Evolutionary conservation across 495 filamentous ascomycete genomes (phyloP).

Genomic region (Physcia stellaris): DNA sequence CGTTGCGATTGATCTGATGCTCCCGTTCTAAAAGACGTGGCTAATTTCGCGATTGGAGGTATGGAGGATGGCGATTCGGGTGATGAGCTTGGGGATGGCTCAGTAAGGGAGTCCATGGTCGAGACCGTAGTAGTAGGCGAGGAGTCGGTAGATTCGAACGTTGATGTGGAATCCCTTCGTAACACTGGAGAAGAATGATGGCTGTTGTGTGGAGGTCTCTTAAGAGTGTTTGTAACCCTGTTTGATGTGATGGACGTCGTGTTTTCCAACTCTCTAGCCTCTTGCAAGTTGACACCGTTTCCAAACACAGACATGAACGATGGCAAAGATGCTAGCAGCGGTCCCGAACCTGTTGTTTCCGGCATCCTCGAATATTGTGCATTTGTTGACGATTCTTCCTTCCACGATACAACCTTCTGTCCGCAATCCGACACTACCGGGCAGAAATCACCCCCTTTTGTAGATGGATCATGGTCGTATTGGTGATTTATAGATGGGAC

Average conservation of each 20-base stretch:
- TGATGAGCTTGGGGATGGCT: conserved; percentile 83
- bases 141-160: conserved; percentile 77
- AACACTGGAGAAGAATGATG: conserved; percentile 27
- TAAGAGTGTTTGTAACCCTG: conserved; percentile 2
- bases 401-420: not conserved
- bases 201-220: conserved; percentile 5
- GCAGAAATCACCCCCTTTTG: too few relatives aligned
- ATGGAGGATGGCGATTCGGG: conserved; percentile 69
- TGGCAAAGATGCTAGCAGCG: conserved; percentile 17
- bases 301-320: conserved; percentile 21
- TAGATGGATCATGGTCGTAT: too few relatives aligned
- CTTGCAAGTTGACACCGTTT: conserved; percentile 10
- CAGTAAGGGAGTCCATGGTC: conserved; percentile 81
- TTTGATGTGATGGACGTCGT: conserved; percentile 3
- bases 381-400: not conserved
- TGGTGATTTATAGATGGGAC: too few relatives aligned
- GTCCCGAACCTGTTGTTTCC: conserved; percentile 15
- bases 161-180: conserved; percentile 41
- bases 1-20: conserved; percentile 15
- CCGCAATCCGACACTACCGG: not conserved
- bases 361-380: conserved; percentile 13
- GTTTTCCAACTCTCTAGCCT: conserved; percentile 5
- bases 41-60: conserved; percentile 32
- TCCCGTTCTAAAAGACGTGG: conserved; percentile 3
- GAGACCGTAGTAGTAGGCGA: conserved; percentile 94